Evolutionary conservation across 2,329 filamentous ascomycete genomes (phyloP), one percentile per base, ranked within the genome.

Genomic region (Alternaria hordeiaustralica): DNA sequence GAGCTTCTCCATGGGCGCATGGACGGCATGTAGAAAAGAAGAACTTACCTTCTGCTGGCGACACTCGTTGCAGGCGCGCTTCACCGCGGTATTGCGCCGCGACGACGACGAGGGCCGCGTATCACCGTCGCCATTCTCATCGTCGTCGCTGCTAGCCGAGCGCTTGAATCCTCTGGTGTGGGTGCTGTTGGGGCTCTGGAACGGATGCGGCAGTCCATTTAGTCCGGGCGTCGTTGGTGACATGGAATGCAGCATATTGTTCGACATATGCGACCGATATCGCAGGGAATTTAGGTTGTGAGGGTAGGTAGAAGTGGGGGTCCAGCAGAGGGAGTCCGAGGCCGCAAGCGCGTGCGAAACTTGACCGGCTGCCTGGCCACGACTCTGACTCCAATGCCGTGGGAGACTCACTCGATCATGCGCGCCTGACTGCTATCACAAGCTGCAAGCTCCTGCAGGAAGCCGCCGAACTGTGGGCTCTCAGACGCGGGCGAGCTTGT

Each of bases 1-100:
- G 18, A n/a, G 47, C 20, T 58, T 23, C 44, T 30, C 44, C 46
- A 21, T 46, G 25, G 18, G 43, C 55, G 43, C 30, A 20, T 41
- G 9, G 49, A 26, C 57, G 26, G 36, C 57, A 30, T 13, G 21
- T 53, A 21, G 21, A 7, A 20, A 30, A n/a, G 21, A n/a, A 20
- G 45, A 15, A 21, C 47, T 44, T 86, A 93, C 92, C 85, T 95
- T 95, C 81, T 95, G 92, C 81, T 95, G 92, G 65, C 92, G 87
- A 77, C 92, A 95, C 80, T 95, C 92, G 76, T 94, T 94, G 81
- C 92, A 95, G 6, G 92, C 92, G 73, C 92, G 86, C 83, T 95
- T 93, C 53, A 80, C 78, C 44, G 77, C 76, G 4, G 75, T 74
- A 63, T 76, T 75, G 63, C 78, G 77, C 55, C 75, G 71, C 67